Conservation (phyloP, 495 filamentous ascomycete genomes). For the Entonaema liquescens region DNA sequence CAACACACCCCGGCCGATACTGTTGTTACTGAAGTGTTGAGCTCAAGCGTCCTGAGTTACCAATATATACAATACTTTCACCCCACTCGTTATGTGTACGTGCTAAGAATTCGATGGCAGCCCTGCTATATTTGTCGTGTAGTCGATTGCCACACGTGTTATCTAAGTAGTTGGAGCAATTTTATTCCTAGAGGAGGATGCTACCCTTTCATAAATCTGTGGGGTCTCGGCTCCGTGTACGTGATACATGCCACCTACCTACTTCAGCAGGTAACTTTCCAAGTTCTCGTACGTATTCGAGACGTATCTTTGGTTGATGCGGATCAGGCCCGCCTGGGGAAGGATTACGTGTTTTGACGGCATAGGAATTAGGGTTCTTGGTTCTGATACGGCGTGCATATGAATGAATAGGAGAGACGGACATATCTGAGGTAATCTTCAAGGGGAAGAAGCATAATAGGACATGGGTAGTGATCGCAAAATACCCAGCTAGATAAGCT, state of each 20-base stretch:
- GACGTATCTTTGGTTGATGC: background rate
- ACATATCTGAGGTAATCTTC: conserved; percentile 20
- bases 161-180: background rate
- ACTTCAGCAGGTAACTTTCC: conserved; percentile 33
- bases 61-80: conserved; percentile 7
- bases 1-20: background rate
- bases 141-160: background rate
- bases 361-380: conserved; percentile 2
- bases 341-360: conserved; percentile 7
- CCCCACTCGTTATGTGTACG: conserved; percentile 1
- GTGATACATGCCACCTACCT: conserved; percentile 34
- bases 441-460: conserved; percentile 18
- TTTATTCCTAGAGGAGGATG: background rate
- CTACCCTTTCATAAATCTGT: conserved; percentile 15
- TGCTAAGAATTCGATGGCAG: background rate
- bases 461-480: conserved; percentile 30
- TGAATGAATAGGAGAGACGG: conserved; percentile 4
- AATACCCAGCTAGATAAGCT: conserved; percentile 33
- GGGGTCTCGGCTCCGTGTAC: conserved; percentile 10
- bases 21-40: background rate
- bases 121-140: conserved; percentile 11
- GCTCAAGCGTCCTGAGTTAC: background rate
- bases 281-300: conserved; percentile 8
- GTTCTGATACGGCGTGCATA: conserved; percentile 9
- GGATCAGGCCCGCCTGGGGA: conserved; percentile 10